Base-by-base conservation (phyloP, 495 filamentous ascomycete species). In the Trichoderma gamsii region DNA sequence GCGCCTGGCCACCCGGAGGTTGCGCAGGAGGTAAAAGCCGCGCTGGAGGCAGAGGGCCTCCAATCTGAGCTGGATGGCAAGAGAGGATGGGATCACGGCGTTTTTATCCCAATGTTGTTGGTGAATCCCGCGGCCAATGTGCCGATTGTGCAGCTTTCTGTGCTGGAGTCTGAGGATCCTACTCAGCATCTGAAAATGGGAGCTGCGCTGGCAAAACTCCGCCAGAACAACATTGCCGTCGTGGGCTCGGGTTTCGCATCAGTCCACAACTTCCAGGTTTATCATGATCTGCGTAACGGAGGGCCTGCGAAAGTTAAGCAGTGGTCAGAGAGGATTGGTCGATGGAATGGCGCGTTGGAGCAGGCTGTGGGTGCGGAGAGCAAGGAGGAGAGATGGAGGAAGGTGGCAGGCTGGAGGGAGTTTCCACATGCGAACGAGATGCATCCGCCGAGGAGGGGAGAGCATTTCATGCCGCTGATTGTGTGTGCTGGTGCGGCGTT, bases 111-210 rank as follows among this genome's bases (percentile, higher is more conserved):
- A 41, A 67, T 78, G 71, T 71, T 52, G 66, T 69, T 68, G 25
- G 59, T 66, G 27, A 61, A 61, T 13, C 70, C 70, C 16, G 67
- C 51, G 23, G 69, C 70, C 23, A 83, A 84, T 64, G 82, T 90
- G 16, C 89, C 89, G 1, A 77, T 92, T n/a, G 88, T 91, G 35
- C 89, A 91, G 73, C 85, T 90, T 25, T 89, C 86, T 11, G 81
- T 91, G 44, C 89, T 86, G 74, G 75, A 80, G 21, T 80, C 75
- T 16, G 87, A 90, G 71, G 83, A 90, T 68, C 81, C 87, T 12
- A 76, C 80, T 41, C 79, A 83, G 71, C 88, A 91, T 73, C 85
- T 87, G 72, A 77, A 79, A 4, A 80, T 91, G n/a, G 89, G 89
- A 21, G 77, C 84, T 66, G 87, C 88, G 3, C 73, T 92, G 12